phyloP scores from a whole-genome alignment of 1,284 basidiomycete species.

The Mycena sp. region DNA sequence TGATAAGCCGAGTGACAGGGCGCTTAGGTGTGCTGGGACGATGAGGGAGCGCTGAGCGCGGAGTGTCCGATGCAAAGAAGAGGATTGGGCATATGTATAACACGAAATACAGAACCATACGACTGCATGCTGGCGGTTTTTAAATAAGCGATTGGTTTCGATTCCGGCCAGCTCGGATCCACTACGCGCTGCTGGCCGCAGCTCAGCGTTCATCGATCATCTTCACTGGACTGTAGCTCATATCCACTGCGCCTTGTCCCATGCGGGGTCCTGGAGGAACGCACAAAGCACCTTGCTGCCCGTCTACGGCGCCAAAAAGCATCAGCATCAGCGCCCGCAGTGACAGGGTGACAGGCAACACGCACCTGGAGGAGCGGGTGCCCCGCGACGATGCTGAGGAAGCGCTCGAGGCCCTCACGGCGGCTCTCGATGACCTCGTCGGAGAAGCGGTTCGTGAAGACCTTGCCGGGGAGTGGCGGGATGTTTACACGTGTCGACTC shows the following conservation, averaged over 20 bases:
- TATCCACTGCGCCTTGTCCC: slow-evolving; percentile 82
- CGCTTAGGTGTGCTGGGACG: no score
- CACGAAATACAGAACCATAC: no score
- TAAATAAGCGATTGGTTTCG: no score
- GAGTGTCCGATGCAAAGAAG: no score
- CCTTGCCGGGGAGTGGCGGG: slow-evolving; percentile 95
- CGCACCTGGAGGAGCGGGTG: slow-evolving; percentile 84
- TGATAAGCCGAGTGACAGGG: no score
- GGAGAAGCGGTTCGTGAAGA: slow-evolving; percentile 95
- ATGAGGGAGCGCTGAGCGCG: no score
- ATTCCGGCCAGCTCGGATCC: no score
- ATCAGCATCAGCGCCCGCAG: slow-evolving; percentile 5
- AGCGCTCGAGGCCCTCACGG: slow-evolving; percentile 93
- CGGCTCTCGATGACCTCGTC: slow-evolving; percentile 96
- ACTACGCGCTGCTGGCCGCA: no score
- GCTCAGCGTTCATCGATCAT: no score
- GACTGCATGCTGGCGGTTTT: no score
- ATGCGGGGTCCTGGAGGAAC: slow-evolving; percentile 91
- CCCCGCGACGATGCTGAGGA: slow-evolving; percentile 95
- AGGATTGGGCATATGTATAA: no score
- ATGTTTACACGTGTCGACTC: slow-evolving; percentile 98
- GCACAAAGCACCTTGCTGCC: slow-evolving; percentile 98
- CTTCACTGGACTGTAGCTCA: no score
- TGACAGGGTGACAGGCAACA: neutral
- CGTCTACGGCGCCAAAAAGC: slow-evolving; percentile 63